Conservation (phyloP, 306 rosid genomes). For the Mimosa bimucronata region DNA sequence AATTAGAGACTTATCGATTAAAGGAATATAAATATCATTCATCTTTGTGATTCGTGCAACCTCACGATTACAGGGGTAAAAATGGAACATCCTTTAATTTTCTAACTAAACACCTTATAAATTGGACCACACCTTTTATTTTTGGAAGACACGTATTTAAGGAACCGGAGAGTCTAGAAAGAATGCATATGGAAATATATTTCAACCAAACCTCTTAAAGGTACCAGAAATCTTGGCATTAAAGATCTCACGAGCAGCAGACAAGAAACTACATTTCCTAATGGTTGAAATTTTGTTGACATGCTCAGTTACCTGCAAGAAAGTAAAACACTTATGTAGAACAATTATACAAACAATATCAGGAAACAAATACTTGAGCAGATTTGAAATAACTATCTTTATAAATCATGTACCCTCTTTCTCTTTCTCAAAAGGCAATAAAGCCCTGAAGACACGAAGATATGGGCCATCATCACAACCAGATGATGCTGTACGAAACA, state of each 20-base stretch:
- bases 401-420: constrained; percentile 61
- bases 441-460: constrained; percentile 79
- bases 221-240: constrained; percentile 90
- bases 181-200: neutral
- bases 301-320: constrained; percentile 72
- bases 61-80: neutral
- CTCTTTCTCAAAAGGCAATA: constrained; percentile 88
- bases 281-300: constrained; percentile 75
- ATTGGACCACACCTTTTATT: neutral
- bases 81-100: neutral
- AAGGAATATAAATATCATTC: neutral
- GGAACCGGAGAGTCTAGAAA: neutral
- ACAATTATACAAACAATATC: constrained; percentile 28
- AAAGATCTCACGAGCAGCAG: constrained; percentile 82
- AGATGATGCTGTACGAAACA: constrained; percentile 75
- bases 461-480: constrained; percentile 78
- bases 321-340: constrained; percentile 32
- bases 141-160: neutral
- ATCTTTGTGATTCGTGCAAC: neutral
- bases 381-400: constrained; percentile 32
- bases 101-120: neutral
- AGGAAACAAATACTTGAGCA: constrained; percentile 20
- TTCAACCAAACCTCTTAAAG: constrained; percentile 68
- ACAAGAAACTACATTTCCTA: constrained; percentile 77
- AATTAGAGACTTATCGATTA: neutral